Conservation (phyloP, 148 eudicot species). For the Fagopyrum esculentum region DNA sequence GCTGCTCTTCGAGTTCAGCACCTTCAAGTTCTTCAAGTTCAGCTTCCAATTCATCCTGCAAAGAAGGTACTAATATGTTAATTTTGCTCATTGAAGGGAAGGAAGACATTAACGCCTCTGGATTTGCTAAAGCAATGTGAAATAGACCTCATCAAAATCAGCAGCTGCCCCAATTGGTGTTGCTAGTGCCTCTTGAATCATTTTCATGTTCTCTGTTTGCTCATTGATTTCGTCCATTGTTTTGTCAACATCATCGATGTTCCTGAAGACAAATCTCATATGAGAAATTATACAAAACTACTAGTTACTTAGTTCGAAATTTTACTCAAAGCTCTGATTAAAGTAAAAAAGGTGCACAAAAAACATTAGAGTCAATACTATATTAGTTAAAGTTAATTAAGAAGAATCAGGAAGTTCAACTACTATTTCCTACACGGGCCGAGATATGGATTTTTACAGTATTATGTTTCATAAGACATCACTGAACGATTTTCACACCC, state of each 20-base stretch:
- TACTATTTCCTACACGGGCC: background rate
- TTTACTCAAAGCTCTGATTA: background rate
- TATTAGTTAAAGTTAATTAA: background rate
- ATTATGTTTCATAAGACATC: background rate
- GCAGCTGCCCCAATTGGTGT: conserved; percentile 34
- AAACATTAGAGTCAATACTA: background rate
- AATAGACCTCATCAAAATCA: conserved; percentile 31
- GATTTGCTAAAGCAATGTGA: background rate
- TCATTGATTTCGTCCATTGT: conserved; percentile 39
- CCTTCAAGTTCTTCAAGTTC: conserved; percentile 36
- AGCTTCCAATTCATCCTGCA: conserved; percentile 40
- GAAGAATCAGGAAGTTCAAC: background rate
- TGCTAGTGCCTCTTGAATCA: conserved; percentile 32
- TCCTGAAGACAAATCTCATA: conserved; percentile 29
- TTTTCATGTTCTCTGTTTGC: conserved; percentile 33
- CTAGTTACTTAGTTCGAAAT: background rate
- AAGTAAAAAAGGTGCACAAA: background rate
- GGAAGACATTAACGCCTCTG: background rate
- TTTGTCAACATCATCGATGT: conserved; percentile 34
- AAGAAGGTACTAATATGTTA: background rate
- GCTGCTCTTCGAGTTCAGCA: conserved; percentile 33
- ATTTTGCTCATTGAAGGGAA: background rate
- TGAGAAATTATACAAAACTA: background rate
- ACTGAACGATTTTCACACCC: background rate
- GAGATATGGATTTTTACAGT: background rate